phyloP scores from a whole-genome alignment of 352 stramenopile species.

The Globisporangium iwayamae region DNA sequence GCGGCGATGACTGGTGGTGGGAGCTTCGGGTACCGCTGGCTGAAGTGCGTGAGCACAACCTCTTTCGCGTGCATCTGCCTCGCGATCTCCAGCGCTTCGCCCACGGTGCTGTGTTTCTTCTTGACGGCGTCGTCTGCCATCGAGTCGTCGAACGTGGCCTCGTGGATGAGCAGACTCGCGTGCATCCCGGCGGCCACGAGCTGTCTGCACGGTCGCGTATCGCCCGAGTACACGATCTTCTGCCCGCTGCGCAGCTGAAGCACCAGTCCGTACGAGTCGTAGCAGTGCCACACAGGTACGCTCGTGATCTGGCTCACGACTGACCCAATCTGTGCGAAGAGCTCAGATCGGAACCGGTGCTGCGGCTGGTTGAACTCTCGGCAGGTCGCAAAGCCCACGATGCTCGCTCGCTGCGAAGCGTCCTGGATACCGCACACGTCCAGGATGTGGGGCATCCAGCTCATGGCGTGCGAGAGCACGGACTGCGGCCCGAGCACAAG shows the following conservation, averaged over 20 bases:
- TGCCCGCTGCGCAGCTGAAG: constrained; percentile 39
- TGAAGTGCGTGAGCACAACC: constrained; percentile 96
- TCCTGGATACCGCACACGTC: background rate
- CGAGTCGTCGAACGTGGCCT: constrained; percentile 96
- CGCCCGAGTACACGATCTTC: constrained; percentile 90
- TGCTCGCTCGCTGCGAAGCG: background rate
- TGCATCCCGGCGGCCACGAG: constrained; percentile 44
- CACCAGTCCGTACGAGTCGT: constrained; percentile 75
- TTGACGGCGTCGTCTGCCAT: constrained; percentile 90
- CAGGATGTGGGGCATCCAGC: constrained; percentile 35
- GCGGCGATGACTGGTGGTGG: constrained; percentile 27
- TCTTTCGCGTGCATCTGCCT: constrained; percentile 68
- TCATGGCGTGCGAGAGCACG: constrained; percentile 53
- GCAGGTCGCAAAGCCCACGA: constrained; percentile 39
- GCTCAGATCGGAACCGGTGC: constrained; percentile 19
- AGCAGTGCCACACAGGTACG: constrained; percentile 78
- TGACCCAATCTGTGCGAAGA: constrained; percentile 32
- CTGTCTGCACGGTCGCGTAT: constrained; percentile 89
- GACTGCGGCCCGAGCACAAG: constrained; percentile 51
- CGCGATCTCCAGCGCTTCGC: constrained; percentile 88
- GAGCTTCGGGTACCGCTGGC: constrained; percentile 65
- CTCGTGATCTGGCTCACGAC: constrained; percentile 39
- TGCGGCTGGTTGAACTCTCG: constrained; percentile 45
- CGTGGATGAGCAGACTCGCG: constrained; percentile 92
- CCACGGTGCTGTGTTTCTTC: constrained; percentile 94